phyloP scores from a whole-genome alignment of 768 basidiomycete species.

The Serpula lacrymans region DNA sequence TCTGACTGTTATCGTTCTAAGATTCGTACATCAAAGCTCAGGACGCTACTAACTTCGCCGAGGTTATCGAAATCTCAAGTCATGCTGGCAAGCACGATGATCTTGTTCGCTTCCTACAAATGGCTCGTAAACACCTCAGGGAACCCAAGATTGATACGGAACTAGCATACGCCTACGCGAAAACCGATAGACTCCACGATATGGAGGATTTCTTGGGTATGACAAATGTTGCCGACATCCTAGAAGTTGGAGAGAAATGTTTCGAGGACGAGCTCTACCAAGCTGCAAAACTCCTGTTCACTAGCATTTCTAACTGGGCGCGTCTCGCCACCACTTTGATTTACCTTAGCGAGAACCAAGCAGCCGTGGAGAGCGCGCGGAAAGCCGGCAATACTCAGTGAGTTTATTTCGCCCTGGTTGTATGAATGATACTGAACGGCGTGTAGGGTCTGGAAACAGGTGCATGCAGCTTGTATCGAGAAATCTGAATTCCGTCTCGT shows the following conservation, averaged over 20 bases:
- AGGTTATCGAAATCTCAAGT: constrained; percentile 94
- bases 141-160: constrained; percentile 99
- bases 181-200: constrained; percentile 95
- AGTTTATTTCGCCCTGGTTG: constrained; percentile 22
- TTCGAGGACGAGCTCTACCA: constrained; percentile 98
- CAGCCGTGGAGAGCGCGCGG: constrained; percentile 97
- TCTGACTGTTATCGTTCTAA: constrained; percentile 22
- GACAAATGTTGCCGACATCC: constrained; percentile 97
- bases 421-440: constrained; percentile 8
- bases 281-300: constrained; percentile 92
- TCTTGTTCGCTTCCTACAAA: constrained; percentile 94
- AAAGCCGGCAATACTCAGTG: constrained; percentile 99
- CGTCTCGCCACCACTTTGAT: constrained; percentile 96
- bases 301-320: constrained; percentile 98
- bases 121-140: constrained; percentile 95
- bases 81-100: constrained; percentile 92
- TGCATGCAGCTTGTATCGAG: constrained; percentile 97
- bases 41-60: constrained; percentile 89
- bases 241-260: constrained; percentile 98
- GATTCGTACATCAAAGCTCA: constrained; percentile 98
- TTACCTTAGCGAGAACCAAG: constrained; percentile 96
- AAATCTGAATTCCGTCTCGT: constrained; percentile 94
- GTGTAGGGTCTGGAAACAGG: constrained; percentile 97
- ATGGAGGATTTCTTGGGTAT: constrained; percentile 99
- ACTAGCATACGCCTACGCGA: constrained; percentile 96